These are phyloP conservation scores for Xylaria sp. DNA, from an alignment of 2,329 filamentous ascomycete genomes.

Conservation along the genomic window DNA sequence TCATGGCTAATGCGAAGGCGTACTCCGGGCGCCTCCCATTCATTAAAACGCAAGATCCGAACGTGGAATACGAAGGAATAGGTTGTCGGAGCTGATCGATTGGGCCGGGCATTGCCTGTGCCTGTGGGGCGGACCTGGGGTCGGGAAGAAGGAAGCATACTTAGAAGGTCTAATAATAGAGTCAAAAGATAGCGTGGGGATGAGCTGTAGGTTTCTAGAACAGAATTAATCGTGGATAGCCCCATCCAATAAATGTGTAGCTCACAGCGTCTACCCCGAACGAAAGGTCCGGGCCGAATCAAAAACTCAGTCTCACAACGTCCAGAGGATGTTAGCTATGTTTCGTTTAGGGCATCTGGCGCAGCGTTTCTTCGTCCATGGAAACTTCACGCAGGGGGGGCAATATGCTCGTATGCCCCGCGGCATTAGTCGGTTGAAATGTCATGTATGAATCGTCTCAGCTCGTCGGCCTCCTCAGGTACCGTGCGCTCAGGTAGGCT, in stretches of 20 bases:
- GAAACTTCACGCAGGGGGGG: not conserved
- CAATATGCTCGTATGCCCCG: not conserved
- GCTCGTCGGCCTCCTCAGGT: conserved; percentile 55
- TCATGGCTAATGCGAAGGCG: conserved; percentile 39
- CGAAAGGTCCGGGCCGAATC: not conserved
- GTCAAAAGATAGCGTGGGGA: not conserved
- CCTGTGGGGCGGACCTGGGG: not conserved
- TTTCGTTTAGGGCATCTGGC: not conserved
- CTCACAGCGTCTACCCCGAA: not conserved
- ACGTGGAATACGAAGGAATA: conserved; percentile 34
- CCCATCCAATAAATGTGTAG: conserved; percentile 3
- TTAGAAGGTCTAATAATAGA: too few relatives aligned
- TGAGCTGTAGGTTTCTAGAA: not conserved
- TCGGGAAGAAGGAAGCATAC: not conserved
- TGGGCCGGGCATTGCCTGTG: not conserved
- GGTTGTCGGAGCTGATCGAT: conserved; percentile 35
- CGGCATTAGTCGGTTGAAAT: conserved; percentile 44
- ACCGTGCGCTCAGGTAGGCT: conserved; percentile 55
- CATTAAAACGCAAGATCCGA: conserved; percentile 35
- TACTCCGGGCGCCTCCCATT: conserved; percentile 39
- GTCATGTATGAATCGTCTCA: conserved; percentile 52
- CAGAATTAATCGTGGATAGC: not conserved
- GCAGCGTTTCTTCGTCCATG: not conserved
- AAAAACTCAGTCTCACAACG: not conserved
- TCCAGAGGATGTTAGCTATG: not conserved